phyloP scores from a whole-genome alignment of 805 yeast genomes.

The Candida sphagnicola region DNA sequence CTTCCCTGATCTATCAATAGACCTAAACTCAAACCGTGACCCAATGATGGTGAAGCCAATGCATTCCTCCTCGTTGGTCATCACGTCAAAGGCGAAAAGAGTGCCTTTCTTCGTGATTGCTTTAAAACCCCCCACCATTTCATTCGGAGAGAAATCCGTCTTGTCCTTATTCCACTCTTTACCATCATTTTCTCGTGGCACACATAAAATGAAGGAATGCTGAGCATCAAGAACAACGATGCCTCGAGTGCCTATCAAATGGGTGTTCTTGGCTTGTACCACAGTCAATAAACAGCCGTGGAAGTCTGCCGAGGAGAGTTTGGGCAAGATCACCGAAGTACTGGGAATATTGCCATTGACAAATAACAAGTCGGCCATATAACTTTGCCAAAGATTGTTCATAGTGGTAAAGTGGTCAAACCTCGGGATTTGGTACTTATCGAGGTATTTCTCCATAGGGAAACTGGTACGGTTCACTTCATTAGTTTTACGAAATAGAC shows the following conservation, averaged over 20 bases:
- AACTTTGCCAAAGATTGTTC: slow-evolving; percentile 69
- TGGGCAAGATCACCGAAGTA: slow-evolving; percentile 38
- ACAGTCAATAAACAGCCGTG: slow-evolving; percentile 72
- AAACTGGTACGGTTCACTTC: slow-evolving; percentile 7
- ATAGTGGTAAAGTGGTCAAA: slow-evolving; percentile 52
- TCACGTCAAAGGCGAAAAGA: slow-evolving; percentile 49
- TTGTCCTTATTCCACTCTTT: slow-evolving; percentile 31
- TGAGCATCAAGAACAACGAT: slow-evolving; percentile 85
- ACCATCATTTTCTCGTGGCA: slow-evolving; percentile 34
- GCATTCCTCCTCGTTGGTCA: slow-evolving; percentile 22
- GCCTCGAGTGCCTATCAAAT: slow-evolving; percentile 61
- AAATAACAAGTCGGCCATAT: slow-evolving; percentile 55
- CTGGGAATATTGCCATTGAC: slow-evolving; percentile 20
- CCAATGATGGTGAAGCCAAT: slow-evolving; percentile 70
- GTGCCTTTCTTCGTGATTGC: slow-evolving; percentile 67
- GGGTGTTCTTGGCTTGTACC: slow-evolving; percentile 49
- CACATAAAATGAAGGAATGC: slow-evolving; percentile 60
- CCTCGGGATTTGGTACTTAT: slow-evolving; percentile 28
- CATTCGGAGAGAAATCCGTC: slow-evolving; percentile 20
- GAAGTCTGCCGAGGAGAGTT: slow-evolving; percentile 73
- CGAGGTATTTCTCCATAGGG: slow-evolving; percentile 19
- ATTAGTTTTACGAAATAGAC: slow-evolving; percentile 21
- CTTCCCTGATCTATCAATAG: slow-evolving; percentile 76
- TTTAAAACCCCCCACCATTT: slow-evolving; percentile 57
- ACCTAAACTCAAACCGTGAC: slow-evolving; percentile 68